phyloP scores from a whole-genome alignment of 2,329 filamentous ascomycete genomes.

The Lithohypha guttulata region DNA sequence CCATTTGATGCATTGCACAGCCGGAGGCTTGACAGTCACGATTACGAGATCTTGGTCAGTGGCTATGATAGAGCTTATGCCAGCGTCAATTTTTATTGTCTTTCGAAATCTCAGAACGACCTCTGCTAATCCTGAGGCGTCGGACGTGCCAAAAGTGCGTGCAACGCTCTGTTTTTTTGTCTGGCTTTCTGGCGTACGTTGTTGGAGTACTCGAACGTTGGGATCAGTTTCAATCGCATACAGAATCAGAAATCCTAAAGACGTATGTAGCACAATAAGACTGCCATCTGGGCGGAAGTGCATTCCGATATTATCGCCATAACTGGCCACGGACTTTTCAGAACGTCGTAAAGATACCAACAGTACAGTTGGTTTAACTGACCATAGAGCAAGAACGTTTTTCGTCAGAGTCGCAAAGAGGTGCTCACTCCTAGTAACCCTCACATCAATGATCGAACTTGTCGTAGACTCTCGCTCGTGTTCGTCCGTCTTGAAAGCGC shows the following conservation, averaged over 20 bases:
- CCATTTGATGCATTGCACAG: conserved; percentile 96
- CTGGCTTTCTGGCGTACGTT: conserved; percentile 53
- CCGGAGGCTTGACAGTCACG: conserved; percentile 79
- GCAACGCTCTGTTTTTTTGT: conserved; percentile 36
- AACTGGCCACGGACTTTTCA: conserved; percentile 63
- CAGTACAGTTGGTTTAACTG: conserved; percentile 87
- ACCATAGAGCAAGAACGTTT: conserved; percentile 86
- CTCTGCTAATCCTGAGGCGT: conserved; percentile 71
- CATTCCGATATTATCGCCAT: conserved; percentile 75
- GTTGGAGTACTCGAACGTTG: conserved; percentile 72
- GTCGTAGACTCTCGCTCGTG: conserved; percentile 19
- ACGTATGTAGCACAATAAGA: conserved; percentile 83
- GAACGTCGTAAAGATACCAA: conserved; percentile 80
- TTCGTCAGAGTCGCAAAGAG: conserved; percentile 79
- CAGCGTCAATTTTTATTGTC: conserved; percentile 96
- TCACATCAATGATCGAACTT: conserved; percentile 54
- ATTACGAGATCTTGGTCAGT: conserved; percentile 89
- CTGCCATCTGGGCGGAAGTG: conserved; percentile 83
- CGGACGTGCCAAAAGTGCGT: conserved; percentile 59
- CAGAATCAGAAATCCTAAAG: conserved; percentile 78
- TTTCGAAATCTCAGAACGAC: conserved; percentile 87
- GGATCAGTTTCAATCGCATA: conserved; percentile 84
- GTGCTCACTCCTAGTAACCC: conserved; percentile 67
- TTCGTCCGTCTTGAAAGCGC: conserved; percentile 2
- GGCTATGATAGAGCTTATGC: conserved; percentile 76